These are phyloP conservation scores for Peronospora farinosa DNA, from an alignment of 352 stramenopile species.

Conservation along the genomic window DNA sequence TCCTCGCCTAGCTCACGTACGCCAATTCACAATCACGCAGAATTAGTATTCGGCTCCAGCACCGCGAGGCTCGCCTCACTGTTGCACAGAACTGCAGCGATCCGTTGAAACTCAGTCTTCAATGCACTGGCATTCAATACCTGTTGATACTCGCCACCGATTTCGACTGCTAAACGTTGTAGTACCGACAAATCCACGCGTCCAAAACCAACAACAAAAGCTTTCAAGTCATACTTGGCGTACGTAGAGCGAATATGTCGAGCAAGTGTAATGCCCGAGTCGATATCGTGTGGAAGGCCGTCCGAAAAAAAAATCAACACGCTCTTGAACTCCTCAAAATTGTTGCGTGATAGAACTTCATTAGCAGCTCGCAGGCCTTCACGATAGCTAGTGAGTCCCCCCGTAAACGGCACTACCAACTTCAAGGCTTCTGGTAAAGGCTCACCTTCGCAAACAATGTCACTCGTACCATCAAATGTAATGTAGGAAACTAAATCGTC, in stretches of 20 bases:
- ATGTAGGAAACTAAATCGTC: constrained; percentile 34
- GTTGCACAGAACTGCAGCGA: constrained; percentile 21
- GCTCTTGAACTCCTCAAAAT: constrained; percentile 41
- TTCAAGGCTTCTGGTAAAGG: not conserved
- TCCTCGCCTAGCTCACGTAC: not conserved
- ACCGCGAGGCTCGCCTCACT: constrained; percentile 28
- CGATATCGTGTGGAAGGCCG: constrained; percentile 33
- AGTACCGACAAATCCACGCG: constrained; percentile 46
- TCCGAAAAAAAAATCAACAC: constrained; percentile 38
- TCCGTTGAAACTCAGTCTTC: constrained; percentile 26
- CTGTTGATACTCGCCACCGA: constrained; percentile 47
- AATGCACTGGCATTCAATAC: constrained; percentile 25
- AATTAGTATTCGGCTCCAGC: constrained; percentile 2
- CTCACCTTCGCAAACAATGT: constrained; percentile 20
- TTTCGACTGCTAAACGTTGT: constrained; percentile 32
- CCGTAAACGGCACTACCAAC: constrained; percentile 25
- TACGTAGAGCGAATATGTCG: constrained; percentile 41
- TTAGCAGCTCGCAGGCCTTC: constrained; percentile 35
- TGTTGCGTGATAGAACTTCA: constrained; percentile 56
- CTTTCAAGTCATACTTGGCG: constrained; percentile 43
- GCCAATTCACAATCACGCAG: not conserved
- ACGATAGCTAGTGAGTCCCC: constrained; percentile 33
- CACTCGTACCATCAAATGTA: constrained; percentile 21
- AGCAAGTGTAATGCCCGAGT: constrained; percentile 32
- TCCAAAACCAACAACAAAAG: constrained; percentile 62